Base-by-base conservation (phyloP, 495 filamentous ascomycete species). In the Penicillium atrosanguineum region DNA sequence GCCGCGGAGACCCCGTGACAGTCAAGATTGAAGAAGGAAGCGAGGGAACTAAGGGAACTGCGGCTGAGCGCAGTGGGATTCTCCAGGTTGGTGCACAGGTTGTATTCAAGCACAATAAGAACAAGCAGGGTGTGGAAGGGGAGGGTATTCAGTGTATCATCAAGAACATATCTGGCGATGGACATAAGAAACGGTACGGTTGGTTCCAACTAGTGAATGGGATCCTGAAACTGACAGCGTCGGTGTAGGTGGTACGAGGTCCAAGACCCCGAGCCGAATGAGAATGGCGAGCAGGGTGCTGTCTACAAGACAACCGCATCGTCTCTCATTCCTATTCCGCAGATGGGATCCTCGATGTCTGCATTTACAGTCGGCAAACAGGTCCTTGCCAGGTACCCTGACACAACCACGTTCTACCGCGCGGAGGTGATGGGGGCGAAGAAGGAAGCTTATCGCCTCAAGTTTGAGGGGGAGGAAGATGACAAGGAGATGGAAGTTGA, bases 401-500 rank as follows among this genome's bases (percentile, higher is more conserved):
- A 91, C 51, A 99, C 95, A 9, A 96, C 94, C 2, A 97, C 93
- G 0, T 99, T 99, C 63, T 99, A 99, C 69, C 86, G 90, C 62
- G 94, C 95, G 11, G 92, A 97, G 57, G 93, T 98, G 16, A 91
- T 90, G 77, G 85, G 85, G 0, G 59, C 68, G 9, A 84, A 87
- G 59, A 84, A 85, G 56, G 81, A 83, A 45, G 73, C 73, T 42
- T 86, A 83, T 51, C 72, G 81, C 40, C 74, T 95, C 54, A 84
- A 88, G 54, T 95, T 95, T 53, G 90, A 95, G 65, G 89, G 88
- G 11, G 90, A 95, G 63, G 88, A 92, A 62, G 89, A 89, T 59
- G 87, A 85, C 47, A 86, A 86, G 60, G 87, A 90, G 51, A 83
- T 89, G 74, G 84, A 90, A 44, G 90, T 94, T 3, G 88, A 89